Conservation (phyloP, 176 grass and related monocot species). For the Triticum aestivum region IWGSC_CS_RefSeq_v2.1 NC_057796.1:63433293-63433792, state of each 20-base stretch:
- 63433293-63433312: slow-evolving; percentile 91
- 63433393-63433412: slow-evolving; percentile 48
- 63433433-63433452: slow-evolving; percentile 23
- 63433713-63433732: neutral
- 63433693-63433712: neutral
- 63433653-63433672: slow-evolving; percentile 17
- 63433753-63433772: slow-evolving; percentile 1
- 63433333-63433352: slow-evolving; percentile 95
- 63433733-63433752: neutral
- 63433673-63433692: neutral
- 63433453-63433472: slow-evolving; percentile 92
- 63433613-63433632: neutral
- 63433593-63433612: neutral
- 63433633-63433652: neutral
- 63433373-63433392: slow-evolving; percentile 98
- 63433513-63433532: slow-evolving; percentile 70
- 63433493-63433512: slow-evolving; percentile 98
- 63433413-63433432: slow-evolving; percentile 9
- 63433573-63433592: slow-evolving; percentile 6
- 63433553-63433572: slow-evolving; percentile 9
- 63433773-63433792: slow-evolving; percentile 19
- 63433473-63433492: slow-evolving; percentile 96
- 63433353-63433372: slow-evolving; percentile 88
- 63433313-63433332: slow-evolving; percentile 86
- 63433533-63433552: slow-evolving; percentile 30